Evolutionary conservation across 768 basidiomycete species (phyloP), one percentile per base, ranked within the genome.

Genomic region (Termitomyces sp.): DNA sequence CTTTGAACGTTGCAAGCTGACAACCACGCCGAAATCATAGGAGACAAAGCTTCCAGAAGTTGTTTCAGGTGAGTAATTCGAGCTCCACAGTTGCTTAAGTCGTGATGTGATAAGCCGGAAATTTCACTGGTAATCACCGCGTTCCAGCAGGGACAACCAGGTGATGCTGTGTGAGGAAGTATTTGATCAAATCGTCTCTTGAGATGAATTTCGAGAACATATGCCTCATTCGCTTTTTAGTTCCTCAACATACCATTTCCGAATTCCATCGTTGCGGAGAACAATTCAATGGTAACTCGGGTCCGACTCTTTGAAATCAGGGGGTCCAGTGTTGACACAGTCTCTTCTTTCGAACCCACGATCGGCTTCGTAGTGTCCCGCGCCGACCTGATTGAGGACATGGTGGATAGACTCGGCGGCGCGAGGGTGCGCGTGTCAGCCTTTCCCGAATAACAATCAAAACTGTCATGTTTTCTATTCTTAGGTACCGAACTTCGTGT

Each of bases 371-470:
- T n/a, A 53, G 16, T n/a, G 27, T 51, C 57, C 57, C 49, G 49
- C 49, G 49, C 57, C 18, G 49, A 36, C 41, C 41, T 44, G 48
- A 41, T 13, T 16, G 42, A 39, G 41, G 39, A 39, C 36, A 42
- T 33, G 11, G 41, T 33, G 31, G 30, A 42, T 18, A 16, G 7
- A 3, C 18, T 39, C n/a, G 39, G 46, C 27, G 36, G 44, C 2
- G 22, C 22, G n/a, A 45, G 24, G 22, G 36, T 52, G 50, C 57
- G 36, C 45, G 57, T 51, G 57, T 58, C 57, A 58, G 15, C 34
- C 20, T 51, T 16, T 51, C 22, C 51, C 51, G 36, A 52, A 39
- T 37, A 52, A 39, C 22, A 39, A 37, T 8, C 6, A 22, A 11
- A 36, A 34, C 20, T 34, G 33, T 46, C 24, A 46, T 46, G 3